A percentile compares a stretch with the other conserved stretches of the same genome.
Conservation (phyloP, 2,329 filamentous ascomycete species). For the Ramularia endophylla region DNA sequence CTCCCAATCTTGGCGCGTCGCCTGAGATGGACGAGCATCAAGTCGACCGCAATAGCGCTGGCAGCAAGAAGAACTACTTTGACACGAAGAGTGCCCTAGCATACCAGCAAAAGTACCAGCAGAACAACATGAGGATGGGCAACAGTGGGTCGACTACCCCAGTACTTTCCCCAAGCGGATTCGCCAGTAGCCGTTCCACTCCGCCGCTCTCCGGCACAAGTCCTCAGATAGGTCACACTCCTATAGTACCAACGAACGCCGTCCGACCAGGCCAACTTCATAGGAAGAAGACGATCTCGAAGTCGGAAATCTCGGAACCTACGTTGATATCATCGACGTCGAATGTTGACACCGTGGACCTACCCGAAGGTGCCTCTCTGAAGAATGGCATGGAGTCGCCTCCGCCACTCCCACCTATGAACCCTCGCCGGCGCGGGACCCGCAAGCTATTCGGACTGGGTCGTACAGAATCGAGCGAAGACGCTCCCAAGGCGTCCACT, state of each 20-base stretch:
- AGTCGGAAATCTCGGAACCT: slow-evolving; percentile 58
- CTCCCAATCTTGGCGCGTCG: slow-evolving; percentile 12
- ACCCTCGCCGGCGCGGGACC: slow-evolving; percentile 50
- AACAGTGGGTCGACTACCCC: slow-evolving; percentile 14
- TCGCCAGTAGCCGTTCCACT: slow-evolving; percentile 35
- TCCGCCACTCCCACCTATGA: slow-evolving; percentile 54
- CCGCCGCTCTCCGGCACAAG: slow-evolving; percentile 46
- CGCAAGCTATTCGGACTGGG: slow-evolving; percentile 27
- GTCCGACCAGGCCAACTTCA: slow-evolving; percentile 26
- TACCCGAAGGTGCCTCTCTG: slow-evolving; percentile 51
- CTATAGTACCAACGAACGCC: slow-evolving; percentile 28
- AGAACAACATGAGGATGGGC: slow-evolving; percentile 3
- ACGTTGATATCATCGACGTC: slow-evolving; percentile 50
- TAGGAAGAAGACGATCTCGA: slow-evolving; percentile 56
- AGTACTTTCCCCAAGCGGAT: slow-evolving; percentile 14
- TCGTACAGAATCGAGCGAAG: slow-evolving; percentile 5
- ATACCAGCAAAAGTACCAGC: slow-evolving; percentile 2
- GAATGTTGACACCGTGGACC: slow-evolving; percentile 52
- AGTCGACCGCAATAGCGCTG: slow-evolving; percentile 12
- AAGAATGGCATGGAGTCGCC: slow-evolving; percentile 44
- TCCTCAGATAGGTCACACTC: slow-evolving; percentile 35
- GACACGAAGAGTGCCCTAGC: slow-evolving; percentile 18
- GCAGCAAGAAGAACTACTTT: slow-evolving; percentile 21
- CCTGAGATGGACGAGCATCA: slow-evolving; percentile 11
- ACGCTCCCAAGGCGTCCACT: slow-evolving; percentile 5